Conservation (phyloP, 805 yeast species). For the Brettanomyces anomalus region DNA sequence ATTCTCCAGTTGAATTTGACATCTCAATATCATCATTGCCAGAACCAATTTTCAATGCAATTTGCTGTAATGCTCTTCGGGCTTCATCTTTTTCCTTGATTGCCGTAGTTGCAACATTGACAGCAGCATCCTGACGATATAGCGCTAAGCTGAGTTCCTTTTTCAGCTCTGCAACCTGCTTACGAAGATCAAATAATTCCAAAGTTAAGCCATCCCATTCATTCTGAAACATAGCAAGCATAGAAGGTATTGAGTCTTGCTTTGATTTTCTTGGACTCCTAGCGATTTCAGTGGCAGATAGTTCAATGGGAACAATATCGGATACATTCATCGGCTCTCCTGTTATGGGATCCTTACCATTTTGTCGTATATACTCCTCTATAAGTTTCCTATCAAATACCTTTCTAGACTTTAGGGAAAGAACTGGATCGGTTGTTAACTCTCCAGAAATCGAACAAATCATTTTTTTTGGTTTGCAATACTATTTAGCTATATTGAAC, state of each 20-base stretch:
- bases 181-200: constrained; percentile 69
- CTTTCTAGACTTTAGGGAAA: constrained; percentile 62
- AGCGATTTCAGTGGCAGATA: neutral
- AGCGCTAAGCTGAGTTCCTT: constrained; percentile 70
- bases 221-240: constrained; percentile 67
- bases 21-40: constrained; percentile 10
- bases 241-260: constrained; percentile 63
- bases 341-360: constrained; percentile 69
- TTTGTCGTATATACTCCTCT: constrained; percentile 50
- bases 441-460: constrained; percentile 52
- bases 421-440: constrained; percentile 59
- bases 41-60: constrained; percentile 34
- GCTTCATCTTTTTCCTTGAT: constrained; percentile 73
- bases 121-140: constrained; percentile 86
- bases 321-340: constrained; percentile 49
- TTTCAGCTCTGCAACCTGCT: constrained; percentile 56
- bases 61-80: constrained; percentile 48
- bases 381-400: constrained; percentile 61
- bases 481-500: no score
- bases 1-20: constrained; percentile 7
- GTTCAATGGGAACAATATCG: constrained; percentile 42
- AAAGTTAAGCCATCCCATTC: constrained; percentile 87
- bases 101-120: constrained; percentile 70
- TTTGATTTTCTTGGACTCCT: constrained; percentile 28
- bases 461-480: neutral